A percentile compares a stretch with the other conserved stretches of the same genome.
Evolutionary conservation across 257 asterid genomes (phyloP).

Genomic region (Thymus quinquecostatus): DNA sequence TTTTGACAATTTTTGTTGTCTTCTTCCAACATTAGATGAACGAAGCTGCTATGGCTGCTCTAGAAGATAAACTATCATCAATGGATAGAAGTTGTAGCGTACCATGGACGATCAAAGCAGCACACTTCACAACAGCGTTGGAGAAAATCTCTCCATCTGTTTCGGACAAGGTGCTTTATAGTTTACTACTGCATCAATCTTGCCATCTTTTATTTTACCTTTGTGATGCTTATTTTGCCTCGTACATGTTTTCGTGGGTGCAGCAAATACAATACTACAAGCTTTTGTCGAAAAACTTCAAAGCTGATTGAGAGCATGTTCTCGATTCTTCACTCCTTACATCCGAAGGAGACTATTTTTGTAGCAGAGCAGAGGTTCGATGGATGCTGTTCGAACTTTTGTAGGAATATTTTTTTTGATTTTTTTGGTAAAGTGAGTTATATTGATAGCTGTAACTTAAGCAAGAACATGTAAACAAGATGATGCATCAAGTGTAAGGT

Average conservation of each 20-base stretch:
- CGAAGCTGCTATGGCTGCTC: slow-evolving; percentile 68
- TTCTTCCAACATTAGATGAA: slow-evolving; percentile 44
- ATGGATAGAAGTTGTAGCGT: slow-evolving; percentile 22
- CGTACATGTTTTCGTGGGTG: slow-evolving; percentile 34
- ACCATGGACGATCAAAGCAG: slow-evolving; percentile 50
- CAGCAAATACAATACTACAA: slow-evolving; percentile 71
- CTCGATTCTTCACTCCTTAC: slow-evolving; percentile 9
- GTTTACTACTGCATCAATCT: too few relatives aligned
- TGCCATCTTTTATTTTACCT: neutral
- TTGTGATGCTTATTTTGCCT: slow-evolving; percentile 2
- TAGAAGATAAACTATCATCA: slow-evolving; percentile 50
- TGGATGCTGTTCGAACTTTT: neutral
- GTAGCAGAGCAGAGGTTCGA: neutral
- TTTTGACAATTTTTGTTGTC: too few relatives aligned
- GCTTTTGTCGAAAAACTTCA: slow-evolving; percentile 47
- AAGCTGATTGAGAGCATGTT: slow-evolving; percentile 32
- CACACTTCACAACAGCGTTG: slow-evolving; percentile 63
- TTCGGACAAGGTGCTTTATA: slow-evolving; percentile 59
- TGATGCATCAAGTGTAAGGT: neutral
- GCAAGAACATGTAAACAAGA: neutral
- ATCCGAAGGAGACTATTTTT: neutral
- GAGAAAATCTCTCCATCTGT: slow-evolving; percentile 69
- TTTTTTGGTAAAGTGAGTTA: neutral
- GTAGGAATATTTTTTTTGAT: neutral
- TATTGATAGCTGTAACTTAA: neutral